A percentile compares a stretch with the other conserved stretches of the same genome.
Conservation (phyloP, 2,329 filamentous ascomycete species). For the Trichoderma breve region DNA sequence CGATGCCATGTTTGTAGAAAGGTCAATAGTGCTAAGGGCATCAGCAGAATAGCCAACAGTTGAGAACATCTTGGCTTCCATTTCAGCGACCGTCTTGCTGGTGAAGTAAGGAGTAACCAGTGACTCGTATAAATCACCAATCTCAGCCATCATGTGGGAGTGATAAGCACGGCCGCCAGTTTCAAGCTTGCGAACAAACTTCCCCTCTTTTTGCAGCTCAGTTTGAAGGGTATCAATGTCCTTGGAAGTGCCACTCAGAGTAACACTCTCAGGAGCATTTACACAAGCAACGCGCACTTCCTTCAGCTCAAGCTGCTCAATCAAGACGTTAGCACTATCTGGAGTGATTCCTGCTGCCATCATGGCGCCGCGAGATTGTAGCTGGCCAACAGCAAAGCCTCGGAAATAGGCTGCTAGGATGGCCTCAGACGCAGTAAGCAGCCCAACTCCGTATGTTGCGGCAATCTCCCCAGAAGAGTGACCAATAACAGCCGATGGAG, state of each 20-base stretch:
- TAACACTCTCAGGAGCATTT: slow-evolving; percentile 28
- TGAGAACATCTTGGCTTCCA: slow-evolving; percentile 14
- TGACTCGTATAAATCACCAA: slow-evolving; percentile 12
- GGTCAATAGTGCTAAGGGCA: slow-evolving; percentile 4
- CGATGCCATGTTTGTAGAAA: slow-evolving; percentile 14
- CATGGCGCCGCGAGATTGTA: slow-evolving; percentile 6
- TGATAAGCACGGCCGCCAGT: slow-evolving; percentile 26
- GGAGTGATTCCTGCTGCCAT: slow-evolving; percentile 4
- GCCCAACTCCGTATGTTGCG: not conserved
- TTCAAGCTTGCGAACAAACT: slow-evolving; percentile 24
- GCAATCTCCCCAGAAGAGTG: slow-evolving; percentile 15
- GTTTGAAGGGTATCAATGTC: slow-evolving; percentile 20
- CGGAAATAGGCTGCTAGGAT: slow-evolving; percentile 5
- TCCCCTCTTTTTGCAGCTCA: slow-evolving; percentile 12
- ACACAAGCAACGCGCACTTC: slow-evolving; percentile 26
- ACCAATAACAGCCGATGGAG: not conserved
- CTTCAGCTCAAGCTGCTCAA: slow-evolving; percentile 10
- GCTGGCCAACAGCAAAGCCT: slow-evolving; percentile 9
- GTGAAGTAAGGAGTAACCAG: not conserved
- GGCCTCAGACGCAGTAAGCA: not conserved
- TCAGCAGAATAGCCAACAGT: slow-evolving; percentile 1
- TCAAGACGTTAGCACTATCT: not conserved
- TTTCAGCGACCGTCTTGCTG: not conserved
- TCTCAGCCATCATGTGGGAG: slow-evolving; percentile 25
- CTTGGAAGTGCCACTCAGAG: slow-evolving; percentile 25